phyloP scores from a whole-genome alignment of 257 asterid genomes.

The Linderniella brevidens region DNA sequence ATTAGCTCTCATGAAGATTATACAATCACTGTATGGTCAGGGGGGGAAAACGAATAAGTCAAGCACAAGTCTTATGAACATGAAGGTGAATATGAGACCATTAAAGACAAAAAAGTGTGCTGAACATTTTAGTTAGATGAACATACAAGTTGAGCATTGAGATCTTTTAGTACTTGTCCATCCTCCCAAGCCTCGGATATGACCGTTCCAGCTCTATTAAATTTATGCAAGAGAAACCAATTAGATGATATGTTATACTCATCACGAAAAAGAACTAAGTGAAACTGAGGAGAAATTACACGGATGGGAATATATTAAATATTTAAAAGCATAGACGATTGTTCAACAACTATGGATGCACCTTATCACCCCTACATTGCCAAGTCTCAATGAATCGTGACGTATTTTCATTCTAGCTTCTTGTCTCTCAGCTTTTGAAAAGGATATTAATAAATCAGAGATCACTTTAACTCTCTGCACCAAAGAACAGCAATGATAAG shows the following conservation, averaged over 20 bases:
- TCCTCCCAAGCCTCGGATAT: conserved; percentile 99
- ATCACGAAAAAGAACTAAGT: not conserved
- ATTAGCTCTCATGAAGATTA: too few relatives aligned
- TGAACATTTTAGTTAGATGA: conserved; percentile 5
- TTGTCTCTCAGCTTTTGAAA: conserved; percentile 94
- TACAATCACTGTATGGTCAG: too few relatives aligned
- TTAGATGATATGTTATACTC: conserved; percentile 2
- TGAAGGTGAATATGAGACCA: conserved; percentile 3
- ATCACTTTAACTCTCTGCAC: conserved; percentile 73
- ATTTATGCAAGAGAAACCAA: conserved; percentile 16
- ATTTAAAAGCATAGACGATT: conserved; percentile 3
- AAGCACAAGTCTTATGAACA: not conserved
- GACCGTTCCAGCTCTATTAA: conserved; percentile 81
- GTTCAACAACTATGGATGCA: conserved; percentile 5
- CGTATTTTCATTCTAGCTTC: conserved; percentile 94
- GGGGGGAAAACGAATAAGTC: not conserved
- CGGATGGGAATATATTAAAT: not conserved
- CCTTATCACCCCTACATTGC: conserved; percentile 93
- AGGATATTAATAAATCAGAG: conserved; percentile 81
- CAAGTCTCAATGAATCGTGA: conserved; percentile 88
- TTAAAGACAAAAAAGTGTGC: conserved; percentile 4
- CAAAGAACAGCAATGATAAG: conserved; percentile 13
- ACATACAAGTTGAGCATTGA: conserved; percentile 86
- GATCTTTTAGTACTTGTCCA: conserved; percentile 84
- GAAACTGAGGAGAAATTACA: not conserved